phyloP scores from a whole-genome alignment of 768 basidiomycete genomes.

The Kwoniella sp. region DNA sequence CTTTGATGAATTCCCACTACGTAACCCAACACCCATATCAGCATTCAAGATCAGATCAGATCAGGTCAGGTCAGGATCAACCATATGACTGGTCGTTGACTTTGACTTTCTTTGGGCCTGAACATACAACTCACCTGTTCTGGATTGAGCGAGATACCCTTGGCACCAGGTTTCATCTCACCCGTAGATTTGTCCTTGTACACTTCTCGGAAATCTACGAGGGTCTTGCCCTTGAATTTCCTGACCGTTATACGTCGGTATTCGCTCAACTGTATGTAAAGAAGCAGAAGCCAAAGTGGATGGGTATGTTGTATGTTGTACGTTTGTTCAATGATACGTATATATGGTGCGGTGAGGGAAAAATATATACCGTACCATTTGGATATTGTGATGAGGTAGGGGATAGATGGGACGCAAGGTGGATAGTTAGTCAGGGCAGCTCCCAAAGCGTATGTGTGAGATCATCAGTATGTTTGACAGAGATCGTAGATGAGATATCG shows the following conservation, averaged over 20 bases:
- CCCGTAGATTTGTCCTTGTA: conserved; percentile 53
- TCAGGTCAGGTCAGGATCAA: too few species aligned
- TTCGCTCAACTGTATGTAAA: conserved; percentile 31
- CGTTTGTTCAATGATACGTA: too few species aligned
- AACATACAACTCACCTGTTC: conserved; percentile 41
- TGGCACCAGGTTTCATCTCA: conserved; percentile 49
- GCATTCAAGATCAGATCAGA: too few species aligned
- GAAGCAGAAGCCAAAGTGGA: too few species aligned
- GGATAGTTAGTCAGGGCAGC: neutral
- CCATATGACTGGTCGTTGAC: too few species aligned
- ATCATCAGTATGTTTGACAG: neutral
- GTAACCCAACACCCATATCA: too few species aligned
- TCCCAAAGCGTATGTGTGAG: neutral
- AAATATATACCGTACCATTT: too few species aligned
- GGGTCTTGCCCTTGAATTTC: conserved; percentile 41
- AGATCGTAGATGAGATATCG: too few species aligned
- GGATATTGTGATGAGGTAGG: neutral
- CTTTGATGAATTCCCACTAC: conserved; percentile 41
- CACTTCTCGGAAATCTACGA: conserved; percentile 55
- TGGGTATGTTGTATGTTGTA: too few species aligned
- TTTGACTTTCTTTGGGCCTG: too few species aligned
- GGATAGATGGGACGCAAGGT: too few species aligned
- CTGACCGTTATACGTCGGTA: conserved; percentile 48
- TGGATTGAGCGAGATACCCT: conserved; percentile 44
- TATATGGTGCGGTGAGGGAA: too few species aligned